Conservation (phyloP, 2,329 filamentous ascomycete genomes). For the Exophiala aquamarina region DNA sequence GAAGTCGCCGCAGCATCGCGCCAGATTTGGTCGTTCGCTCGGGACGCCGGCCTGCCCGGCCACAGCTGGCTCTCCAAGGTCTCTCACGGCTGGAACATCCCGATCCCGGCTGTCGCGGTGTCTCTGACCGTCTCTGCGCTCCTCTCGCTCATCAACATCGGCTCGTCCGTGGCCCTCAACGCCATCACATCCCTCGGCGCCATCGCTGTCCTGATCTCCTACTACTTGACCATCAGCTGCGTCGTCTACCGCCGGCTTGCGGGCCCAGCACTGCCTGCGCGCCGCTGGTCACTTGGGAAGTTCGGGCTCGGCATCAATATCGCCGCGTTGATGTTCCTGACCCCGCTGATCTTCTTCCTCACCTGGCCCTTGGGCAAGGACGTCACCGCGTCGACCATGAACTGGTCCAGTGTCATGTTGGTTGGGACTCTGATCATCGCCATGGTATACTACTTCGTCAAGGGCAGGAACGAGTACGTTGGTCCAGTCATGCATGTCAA, state of each 20-base stretch:
- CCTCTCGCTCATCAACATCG: slow-evolving; percentile 37
- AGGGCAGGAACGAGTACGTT: slow-evolving; percentile 27
- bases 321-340: slow-evolving; percentile 25
- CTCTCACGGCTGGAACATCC: slow-evolving; percentile 10
- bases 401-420: slow-evolving; percentile 30
- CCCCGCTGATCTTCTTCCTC: slow-evolving; percentile 23
- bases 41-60: slow-evolving; percentile 41
- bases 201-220: slow-evolving; percentile 39
- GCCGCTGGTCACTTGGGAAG: slow-evolving; percentile 38
- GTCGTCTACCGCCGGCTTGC: slow-evolving; percentile 36
- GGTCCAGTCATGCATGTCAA: slow-evolving; percentile 31
- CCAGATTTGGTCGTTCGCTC: slow-evolving; percentile 40
- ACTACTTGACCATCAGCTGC: slow-evolving; percentile 37
- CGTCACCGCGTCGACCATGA: slow-evolving; percentile 23
- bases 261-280: slow-evolving; percentile 33
- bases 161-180: slow-evolving; percentile 39
- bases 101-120: slow-evolving; percentile 33
- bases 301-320: slow-evolving; percentile 42
- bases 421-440: slow-evolving; percentile 24
- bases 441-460: slow-evolving; percentile 24
- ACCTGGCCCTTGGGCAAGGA: slow-evolving; percentile 28
- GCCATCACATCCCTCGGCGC: slow-evolving; percentile 40
- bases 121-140: slow-evolving; percentile 46
- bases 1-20: slow-evolving; percentile 38
- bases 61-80: slow-evolving; percentile 22